Conservation (phyloP, 2,329 filamentous ascomycete species). For the Sclerotinia glacialis region DNA sequence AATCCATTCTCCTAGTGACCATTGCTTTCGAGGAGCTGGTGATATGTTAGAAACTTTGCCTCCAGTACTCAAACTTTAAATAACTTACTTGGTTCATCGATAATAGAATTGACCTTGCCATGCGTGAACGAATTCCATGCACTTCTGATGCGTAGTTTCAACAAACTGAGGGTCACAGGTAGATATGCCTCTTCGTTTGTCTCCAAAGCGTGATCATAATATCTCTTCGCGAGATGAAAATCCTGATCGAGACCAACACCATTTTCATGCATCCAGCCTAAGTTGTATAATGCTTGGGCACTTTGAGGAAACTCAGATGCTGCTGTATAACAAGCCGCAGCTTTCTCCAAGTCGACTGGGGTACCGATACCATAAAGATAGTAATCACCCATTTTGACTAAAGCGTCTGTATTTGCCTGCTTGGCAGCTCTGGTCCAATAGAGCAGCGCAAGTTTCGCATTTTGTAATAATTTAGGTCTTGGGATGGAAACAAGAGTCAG, state of each 20-base stretch:
- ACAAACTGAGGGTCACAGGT: slow-evolving; percentile 81
- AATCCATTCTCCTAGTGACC: slow-evolving; percentile 83
- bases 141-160: slow-evolving; percentile 80
- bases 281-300: slow-evolving; percentile 92
- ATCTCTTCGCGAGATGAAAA: slow-evolving; percentile 93
- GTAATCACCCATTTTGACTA: slow-evolving; percentile 98
- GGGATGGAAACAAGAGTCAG: slow-evolving; percentile 39
- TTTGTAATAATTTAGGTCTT: slow-evolving; percentile 49
- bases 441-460: slow-evolving; percentile 60
- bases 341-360: slow-evolving; percentile 71
- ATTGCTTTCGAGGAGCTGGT: slow-evolving; percentile 65
- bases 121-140: slow-evolving; percentile 93
- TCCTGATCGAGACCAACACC: slow-evolving; percentile 90
- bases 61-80: background rate
- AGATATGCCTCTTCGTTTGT: slow-evolving; percentile 93
- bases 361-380: slow-evolving; percentile 82
- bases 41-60: slow-evolving; percentile 48
- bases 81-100: slow-evolving; percentile 77
- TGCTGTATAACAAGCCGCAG: slow-evolving; percentile 86
- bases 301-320: slow-evolving; percentile 89
- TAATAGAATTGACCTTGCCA: slow-evolving; percentile 88
- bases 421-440: slow-evolving; percentile 95
- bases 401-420: slow-evolving; percentile 87
- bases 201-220: slow-evolving; percentile 88
- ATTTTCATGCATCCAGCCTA: slow-evolving; percentile 99